These are phyloP conservation scores for Parachlorella kessleri DNA, from an alignment of 139 green algal species.

Conservation along the genomic window DNA sequence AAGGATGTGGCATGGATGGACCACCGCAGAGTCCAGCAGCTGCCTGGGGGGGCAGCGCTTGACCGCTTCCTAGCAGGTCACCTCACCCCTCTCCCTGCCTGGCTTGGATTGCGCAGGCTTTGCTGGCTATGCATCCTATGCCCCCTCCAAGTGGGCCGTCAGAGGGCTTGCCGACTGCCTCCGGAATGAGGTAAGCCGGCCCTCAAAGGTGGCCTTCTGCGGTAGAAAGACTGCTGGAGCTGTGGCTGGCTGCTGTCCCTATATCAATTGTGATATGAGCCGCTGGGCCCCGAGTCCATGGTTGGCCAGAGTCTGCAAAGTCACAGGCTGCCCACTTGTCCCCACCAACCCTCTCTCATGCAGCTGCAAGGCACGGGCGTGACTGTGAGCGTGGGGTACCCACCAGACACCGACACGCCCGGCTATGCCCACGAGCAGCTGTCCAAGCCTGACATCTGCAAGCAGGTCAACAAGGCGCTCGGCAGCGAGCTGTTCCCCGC, in stretches of 20 bases:
- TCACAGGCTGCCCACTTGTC: too few species aligned
- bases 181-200: constrained; percentile 86
- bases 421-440: constrained; percentile 71
- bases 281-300: too few species aligned
- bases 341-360: constrained; percentile 1
- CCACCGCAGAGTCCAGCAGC: too few species aligned
- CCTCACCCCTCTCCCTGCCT: too few species aligned
- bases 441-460: constrained; percentile 65
- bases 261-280: too few species aligned
- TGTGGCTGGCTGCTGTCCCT: too few species aligned
- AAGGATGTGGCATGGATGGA: too few species aligned
- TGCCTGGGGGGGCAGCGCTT: too few species aligned
- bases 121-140: constrained; percentile 74
- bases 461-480: constrained; percentile 47
- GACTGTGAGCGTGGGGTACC: constrained; percentile 70
- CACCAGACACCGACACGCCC: constrained; percentile 85
- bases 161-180: constrained; percentile 82
- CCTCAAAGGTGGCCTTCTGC: too few species aligned
- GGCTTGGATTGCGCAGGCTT: constrained; percentile 48
- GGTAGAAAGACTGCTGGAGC: too few species aligned
- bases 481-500: constrained; percentile 50
- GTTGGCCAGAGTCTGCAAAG: too few species aligned
- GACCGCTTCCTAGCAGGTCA: too few species aligned
- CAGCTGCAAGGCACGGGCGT: constrained; percentile 75
- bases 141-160: constrained; percentile 83